A percentile compares a stretch with the other conserved stretches of the same genome.
These are phyloP conservation scores for Aspergillus fructus DNA, from an alignment of 2,329 filamentous ascomycete genomes.

Conservation along the genomic window DNA sequence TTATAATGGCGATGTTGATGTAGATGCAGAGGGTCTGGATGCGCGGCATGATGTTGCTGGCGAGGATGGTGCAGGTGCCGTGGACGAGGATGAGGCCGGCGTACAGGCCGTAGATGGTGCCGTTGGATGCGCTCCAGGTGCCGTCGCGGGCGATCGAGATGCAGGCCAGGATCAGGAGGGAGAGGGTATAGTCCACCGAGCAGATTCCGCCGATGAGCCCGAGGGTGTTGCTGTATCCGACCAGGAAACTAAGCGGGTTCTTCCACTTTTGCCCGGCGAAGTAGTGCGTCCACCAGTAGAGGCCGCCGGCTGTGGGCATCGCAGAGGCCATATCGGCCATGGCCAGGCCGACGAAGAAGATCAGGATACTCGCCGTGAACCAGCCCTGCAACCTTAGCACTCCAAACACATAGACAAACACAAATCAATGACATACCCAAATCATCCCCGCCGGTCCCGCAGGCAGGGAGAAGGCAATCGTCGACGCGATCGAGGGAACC, in stretches of 20 bases:
- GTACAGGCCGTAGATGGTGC: slow-evolving; percentile 59
- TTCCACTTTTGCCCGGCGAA: slow-evolving; percentile 55
- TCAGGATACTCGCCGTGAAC: slow-evolving; percentile 58
- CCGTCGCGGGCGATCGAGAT: slow-evolving; percentile 59
- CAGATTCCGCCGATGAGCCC: slow-evolving; percentile 62
- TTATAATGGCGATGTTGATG: slow-evolving; percentile 57
- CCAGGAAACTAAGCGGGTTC: slow-evolving; percentile 60
- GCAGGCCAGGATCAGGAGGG: slow-evolving; percentile 49
- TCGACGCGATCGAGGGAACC: slow-evolving; percentile 61
- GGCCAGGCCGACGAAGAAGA: slow-evolving; percentile 60
- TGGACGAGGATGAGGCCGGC: slow-evolving; percentile 55
- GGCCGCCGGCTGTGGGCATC: slow-evolving; percentile 60
- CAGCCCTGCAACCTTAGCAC: slow-evolving; percentile 41
- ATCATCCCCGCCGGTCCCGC: slow-evolving; percentile 62
- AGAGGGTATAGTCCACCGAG: slow-evolving; percentile 56
- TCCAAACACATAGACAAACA: too few relatives aligned
- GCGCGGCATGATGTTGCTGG: slow-evolving; percentile 58
- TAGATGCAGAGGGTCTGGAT: slow-evolving; percentile 58
- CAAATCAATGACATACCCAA: slow-evolving; percentile 43
- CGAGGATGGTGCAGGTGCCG: slow-evolving; percentile 53
- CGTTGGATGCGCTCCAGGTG: slow-evolving; percentile 56
- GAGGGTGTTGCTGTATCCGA: slow-evolving; percentile 62
- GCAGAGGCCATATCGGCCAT: slow-evolving; percentile 56
- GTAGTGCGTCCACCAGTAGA: slow-evolving; percentile 63
- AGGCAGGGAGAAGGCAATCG: slow-evolving; percentile 58